A percentile compares a stretch with the other conserved stretches of the same genome.
Evolutionary conservation across 192 early-diverging fungal genomes (phyloP).

Genomic region (Mortierella antarctica): DNA sequence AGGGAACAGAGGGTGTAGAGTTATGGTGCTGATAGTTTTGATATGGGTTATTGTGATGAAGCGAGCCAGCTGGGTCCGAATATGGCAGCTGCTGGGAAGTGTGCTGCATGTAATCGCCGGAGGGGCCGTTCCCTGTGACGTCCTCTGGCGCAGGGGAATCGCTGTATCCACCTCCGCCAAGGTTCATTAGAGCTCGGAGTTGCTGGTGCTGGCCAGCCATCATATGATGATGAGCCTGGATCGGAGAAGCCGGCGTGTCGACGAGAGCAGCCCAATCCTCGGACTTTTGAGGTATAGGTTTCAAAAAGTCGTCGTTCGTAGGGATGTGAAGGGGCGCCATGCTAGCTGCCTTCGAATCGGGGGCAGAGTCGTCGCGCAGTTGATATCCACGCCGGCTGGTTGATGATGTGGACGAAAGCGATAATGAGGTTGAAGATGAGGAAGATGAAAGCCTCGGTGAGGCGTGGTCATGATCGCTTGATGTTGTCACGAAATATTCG

Average conservation of each 20-base stretch:
- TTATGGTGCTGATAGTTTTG: constrained; percentile 20
- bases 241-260: constrained; percentile 36
- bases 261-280: constrained; percentile 45
- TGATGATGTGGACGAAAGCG: constrained; percentile 2
- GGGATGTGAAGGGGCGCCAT: neutral
- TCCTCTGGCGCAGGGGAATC: constrained; percentile 33
- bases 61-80: neutral
- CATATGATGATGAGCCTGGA: neutral
- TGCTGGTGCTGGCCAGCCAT: constrained; percentile 7
- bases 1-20: constrained; percentile 17
- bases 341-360: neutral
- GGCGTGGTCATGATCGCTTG: too few relatives aligned
- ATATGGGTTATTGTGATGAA: constrained; percentile 1
- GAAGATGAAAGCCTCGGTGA: neutral
- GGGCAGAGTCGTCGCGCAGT: neutral
- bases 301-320: neutral
- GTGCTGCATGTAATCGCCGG: constrained; percentile 31
- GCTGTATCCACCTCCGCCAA: constrained; percentile 4
- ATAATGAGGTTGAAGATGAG: constrained; percentile 2
- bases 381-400: neutral
- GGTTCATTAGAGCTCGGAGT: neutral
- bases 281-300: constrained; percentile 35
- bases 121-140: neutral
- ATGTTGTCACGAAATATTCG: too few relatives aligned
- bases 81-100: constrained; percentile 4